Base-by-base conservation (phyloP, 192 early-diverging fungal genomes). In the Haplosporangium gracile region DNA sequence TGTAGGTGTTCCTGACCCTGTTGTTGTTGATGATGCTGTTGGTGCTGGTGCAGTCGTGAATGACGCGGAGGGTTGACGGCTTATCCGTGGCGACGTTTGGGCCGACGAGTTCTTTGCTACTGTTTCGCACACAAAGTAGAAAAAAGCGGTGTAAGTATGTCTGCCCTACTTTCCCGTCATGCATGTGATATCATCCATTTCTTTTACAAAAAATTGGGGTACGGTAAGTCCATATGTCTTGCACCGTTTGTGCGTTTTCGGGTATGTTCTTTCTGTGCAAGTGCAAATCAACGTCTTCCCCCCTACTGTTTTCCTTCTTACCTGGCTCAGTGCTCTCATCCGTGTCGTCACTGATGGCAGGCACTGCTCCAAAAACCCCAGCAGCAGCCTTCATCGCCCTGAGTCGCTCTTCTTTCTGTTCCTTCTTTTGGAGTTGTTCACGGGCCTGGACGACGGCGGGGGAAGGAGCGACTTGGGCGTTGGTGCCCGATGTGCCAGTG, bases 401-500 rank as follows among this genome's bases (percentile, higher is more conserved):
- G 2, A 69, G 8, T 49, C 75, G 57, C 15, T 86, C 84, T 20
- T 86, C 84, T 18, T 86, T 79, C 38, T 83, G 82, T 15, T 86
- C 84, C 65, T 81, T 80, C 72, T 75, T 80, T 39, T 78, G 29
- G 20, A 86, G 60, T 39, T 86, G 71, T 18, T 86, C 84, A 68
- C 84, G 69, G 8, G 84, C 84, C 45, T 70, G 70, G 24, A 86
- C 60, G 34, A 86, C 84, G 9, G 84, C 75, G 24, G 84, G 84
- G 26, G 84, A 77, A 43, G 84, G 84, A 11, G 84, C 79, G 32
- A 86, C 79, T 26, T 86, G 84, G 4, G 84, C 60, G 43, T 75
- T 81, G 10, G 74, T 85, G 42, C 84, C 84, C 10, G 84, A 65
- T 29, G 84, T 86, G 26, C 84, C 84, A 5, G 84, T 86, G 68